Evolutionary conservation across 2,329 filamentous ascomycete genomes (phyloP).

Genomic region (Alternaria brassicicola): DNA sequence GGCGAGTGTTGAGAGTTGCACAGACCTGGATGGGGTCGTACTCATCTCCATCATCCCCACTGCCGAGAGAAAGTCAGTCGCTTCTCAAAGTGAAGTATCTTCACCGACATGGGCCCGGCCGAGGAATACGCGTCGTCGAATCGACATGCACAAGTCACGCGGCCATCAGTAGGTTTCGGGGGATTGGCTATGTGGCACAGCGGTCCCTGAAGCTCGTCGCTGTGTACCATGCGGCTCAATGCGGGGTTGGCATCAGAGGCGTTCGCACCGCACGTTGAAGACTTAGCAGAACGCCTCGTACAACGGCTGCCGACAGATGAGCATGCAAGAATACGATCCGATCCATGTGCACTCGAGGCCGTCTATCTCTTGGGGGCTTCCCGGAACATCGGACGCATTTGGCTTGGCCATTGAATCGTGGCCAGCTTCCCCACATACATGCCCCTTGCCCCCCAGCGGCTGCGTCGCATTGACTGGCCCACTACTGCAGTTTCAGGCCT

Average conservation of each 20-base stretch:
- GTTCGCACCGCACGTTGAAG: neutral
- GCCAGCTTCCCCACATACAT: constrained; percentile 27
- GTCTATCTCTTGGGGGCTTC: constrained; percentile 7
- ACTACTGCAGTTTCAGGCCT: constrained; percentile 21
- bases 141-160: neutral
- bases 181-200: constrained; percentile 11
- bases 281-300: neutral
- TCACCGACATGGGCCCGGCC: constrained; percentile 12
- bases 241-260: constrained; percentile 5
- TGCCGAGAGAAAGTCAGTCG: constrained; percentile 11
- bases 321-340: constrained; percentile 6
- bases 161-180: neutral
- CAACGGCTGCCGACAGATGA: constrained; percentile 1
- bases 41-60: constrained; percentile 14
- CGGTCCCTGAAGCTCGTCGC: neutral
- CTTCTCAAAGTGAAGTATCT: constrained; percentile 6
- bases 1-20: constrained; percentile 16
- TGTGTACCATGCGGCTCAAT: constrained; percentile 2
- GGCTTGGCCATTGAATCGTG: constrained; percentile 26
- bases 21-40: constrained; percentile 11
- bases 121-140: constrained; percentile 3
- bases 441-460: constrained; percentile 21
- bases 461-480: constrained; percentile 26
- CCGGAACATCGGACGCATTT: constrained; percentile 6
- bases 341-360: constrained; percentile 1